Base-by-base conservation (phyloP, 2,329 filamentous ascomycete genomes). In the Alternaria brassicae region DNA sequence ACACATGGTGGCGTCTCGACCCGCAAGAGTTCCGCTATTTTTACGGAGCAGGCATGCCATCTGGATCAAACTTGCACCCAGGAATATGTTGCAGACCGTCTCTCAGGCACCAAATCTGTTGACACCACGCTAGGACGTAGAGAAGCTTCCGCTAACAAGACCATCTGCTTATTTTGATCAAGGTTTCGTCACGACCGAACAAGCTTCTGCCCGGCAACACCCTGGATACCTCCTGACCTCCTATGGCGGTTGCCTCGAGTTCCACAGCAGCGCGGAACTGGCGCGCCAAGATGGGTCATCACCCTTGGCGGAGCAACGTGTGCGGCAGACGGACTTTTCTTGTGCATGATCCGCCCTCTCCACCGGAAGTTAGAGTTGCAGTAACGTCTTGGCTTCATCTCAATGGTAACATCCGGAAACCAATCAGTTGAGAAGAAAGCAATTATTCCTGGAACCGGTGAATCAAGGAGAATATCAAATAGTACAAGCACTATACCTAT, bases 281-380 rank as follows among this genome's bases (percentile, higher is more conserved):
- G 55, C 60, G 42, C 27, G 67, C 66, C 66, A 70, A 68, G 67
- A 34, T 23, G 30, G 32, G 57, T 39, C 59, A 67, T 68, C 66
- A 59, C 17, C 34, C 67, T 70, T 68, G 66, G 67, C 67, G 23
- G 51, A 52, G 32, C 48, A 52, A 28, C 56, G 45, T 63, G 62
- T 68, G 52, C 58, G 28, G 64, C 56, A 21, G 42, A 36, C 45
- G 23, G 41, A 37, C 39, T 41, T 39, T 34, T 51, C 53, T 48
- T 34, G 60, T 67, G 58, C 53, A 59, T 60, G 56, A 65, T 63
- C 59, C 30, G 47, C 61, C 53, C 59, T 53, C 25, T 61, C 50
- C 50, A 40, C 57, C 41, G 50, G 57, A 25, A 27, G 23, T 17
- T 15, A 27, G 25, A 30, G 37, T 53, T 42, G 27, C 50, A 30